Percentiles rank a stretch among this genome's conserved stretches.
These are phyloP conservation scores for Cetraspora pellucida DNA, from an alignment of 192 early-diverging fungal species.

Conservation along the genomic window DNA sequence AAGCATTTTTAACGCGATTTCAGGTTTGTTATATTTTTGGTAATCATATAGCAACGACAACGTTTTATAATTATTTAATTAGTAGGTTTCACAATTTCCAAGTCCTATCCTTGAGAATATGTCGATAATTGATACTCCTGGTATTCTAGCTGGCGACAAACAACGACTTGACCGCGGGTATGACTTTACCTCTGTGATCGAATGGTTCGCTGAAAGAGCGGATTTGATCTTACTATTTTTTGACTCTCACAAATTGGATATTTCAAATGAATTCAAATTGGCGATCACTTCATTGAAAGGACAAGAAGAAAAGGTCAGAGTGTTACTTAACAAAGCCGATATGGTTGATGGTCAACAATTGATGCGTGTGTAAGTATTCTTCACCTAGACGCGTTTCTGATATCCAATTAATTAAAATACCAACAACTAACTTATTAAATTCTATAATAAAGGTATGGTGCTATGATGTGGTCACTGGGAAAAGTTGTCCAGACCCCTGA, in stretches of 20 bases:
- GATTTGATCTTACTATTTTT: conserved; percentile 86
- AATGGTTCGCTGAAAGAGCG: conserved; percentile 86
- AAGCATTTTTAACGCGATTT: conserved; percentile 79
- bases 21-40: conserved; percentile 41
- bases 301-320: conserved; percentile 84
- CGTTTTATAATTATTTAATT: background rate
- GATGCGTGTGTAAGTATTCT: conserved; percentile 67
- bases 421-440: too few relatives aligned
- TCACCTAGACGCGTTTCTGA: background rate
- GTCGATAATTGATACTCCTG: conserved; percentile 90
- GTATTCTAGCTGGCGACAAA: conserved; percentile 85
- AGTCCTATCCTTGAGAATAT: conserved; percentile 78
- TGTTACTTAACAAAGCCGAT: conserved; percentile 89
- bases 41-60: background rate
- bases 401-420: background rate
- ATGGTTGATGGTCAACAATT: conserved; percentile 84
- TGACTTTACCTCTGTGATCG: conserved; percentile 76
- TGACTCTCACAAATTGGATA: conserved; percentile 89
- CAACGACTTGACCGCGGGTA: conserved; percentile 81
- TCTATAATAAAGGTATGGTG: conserved; percentile 56
- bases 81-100: conserved; percentile 71
- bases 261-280: conserved; percentile 85
- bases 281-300: conserved; percentile 77
- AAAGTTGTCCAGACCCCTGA: conserved; percentile 87
- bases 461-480: conserved; percentile 91